phyloP scores from a whole-genome alignment of 306 rosid species.

The Trifolium subterraneum region DNA sequence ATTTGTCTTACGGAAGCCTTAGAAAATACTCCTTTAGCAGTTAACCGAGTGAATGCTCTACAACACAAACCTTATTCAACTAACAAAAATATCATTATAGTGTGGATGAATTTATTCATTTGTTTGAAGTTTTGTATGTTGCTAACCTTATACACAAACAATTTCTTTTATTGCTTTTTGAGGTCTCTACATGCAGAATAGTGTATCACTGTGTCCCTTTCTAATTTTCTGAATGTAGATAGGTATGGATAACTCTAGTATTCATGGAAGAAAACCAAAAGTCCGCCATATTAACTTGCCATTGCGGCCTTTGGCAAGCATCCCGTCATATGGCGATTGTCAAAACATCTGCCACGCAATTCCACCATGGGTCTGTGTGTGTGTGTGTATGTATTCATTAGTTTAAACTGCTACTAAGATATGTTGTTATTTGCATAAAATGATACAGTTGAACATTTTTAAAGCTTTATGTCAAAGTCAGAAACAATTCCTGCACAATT shows the following conservation, averaged over 20 bases:
- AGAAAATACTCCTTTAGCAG: background rate
- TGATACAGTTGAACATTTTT: background rate
- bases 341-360: too few relatives aligned
- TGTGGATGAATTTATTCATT: background rate
- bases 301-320: too few relatives aligned
- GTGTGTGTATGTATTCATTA: too few relatives aligned
- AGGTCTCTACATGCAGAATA: background rate
- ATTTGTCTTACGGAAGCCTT: background rate
- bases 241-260: background rate
- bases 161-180: background rate
- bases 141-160: background rate
- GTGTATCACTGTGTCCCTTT: background rate
- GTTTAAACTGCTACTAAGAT: background rate
- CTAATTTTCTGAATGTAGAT: constrained; percentile 21
- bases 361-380: too few relatives aligned
- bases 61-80: background rate
- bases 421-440: background rate
- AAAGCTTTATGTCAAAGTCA: background rate
- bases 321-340: too few relatives aligned
- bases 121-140: background rate
- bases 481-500: background rate
- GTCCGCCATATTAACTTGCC: too few relatives aligned
- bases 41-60: background rate
- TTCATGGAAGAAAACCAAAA: too few relatives aligned
- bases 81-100: background rate